A percentile compares a stretch with the other conserved stretches of the same genome.
phyloP scores from a whole-genome alignment of 768 basidiomycete genomes.

The Boletus patriciae region DNA sequence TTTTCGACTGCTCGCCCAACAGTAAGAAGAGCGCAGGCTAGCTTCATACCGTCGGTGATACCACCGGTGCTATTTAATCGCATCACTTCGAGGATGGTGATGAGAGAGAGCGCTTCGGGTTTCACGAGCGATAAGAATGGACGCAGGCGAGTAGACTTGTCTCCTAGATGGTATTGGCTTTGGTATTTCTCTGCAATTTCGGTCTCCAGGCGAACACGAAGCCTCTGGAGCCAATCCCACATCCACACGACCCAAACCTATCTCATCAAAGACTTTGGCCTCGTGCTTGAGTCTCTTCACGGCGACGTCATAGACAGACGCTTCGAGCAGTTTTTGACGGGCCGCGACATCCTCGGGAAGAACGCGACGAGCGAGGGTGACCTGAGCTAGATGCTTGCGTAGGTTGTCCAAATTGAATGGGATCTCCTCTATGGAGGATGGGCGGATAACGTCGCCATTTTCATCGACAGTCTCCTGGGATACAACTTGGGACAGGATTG shows the following conservation, averaged over 20 bases:
- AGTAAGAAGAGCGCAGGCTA: constrained; percentile 72
- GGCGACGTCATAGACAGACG: constrained; percentile 84
- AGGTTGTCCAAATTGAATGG: constrained; percentile 78
- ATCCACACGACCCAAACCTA: constrained; percentile 64
- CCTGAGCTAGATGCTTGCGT: constrained; percentile 63
- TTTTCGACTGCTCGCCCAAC: constrained; percentile 86
- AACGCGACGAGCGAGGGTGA: constrained; percentile 61
- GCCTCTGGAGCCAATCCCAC: constrained; percentile 78
- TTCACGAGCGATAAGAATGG: constrained; percentile 78
- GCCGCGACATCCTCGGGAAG: constrained; percentile 65
- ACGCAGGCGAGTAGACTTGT: constrained; percentile 39
- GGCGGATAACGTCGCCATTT: constrained; percentile 19
- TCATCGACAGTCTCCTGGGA: constrained; percentile 23
- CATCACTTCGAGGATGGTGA: constrained; percentile 90
- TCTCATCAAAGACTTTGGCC: constrained; percentile 52
- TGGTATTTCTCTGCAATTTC: constrained; percentile 42
- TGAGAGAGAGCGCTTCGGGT: constrained; percentile 76
- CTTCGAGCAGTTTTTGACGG: constrained; percentile 81
- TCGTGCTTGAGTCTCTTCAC: constrained; percentile 67
- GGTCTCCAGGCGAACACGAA: constrained; percentile 49
- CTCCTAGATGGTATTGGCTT: constrained; percentile 4
- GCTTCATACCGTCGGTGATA: constrained; percentile 85
- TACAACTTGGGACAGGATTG: constrained; percentile 6
- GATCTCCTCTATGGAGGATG: constrained; percentile 38
- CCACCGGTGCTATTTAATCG: constrained; percentile 75